Evolutionary conservation across 2,329 filamentous ascomycete species (phyloP).

Genomic region (Monosporascus sp.): DNA sequence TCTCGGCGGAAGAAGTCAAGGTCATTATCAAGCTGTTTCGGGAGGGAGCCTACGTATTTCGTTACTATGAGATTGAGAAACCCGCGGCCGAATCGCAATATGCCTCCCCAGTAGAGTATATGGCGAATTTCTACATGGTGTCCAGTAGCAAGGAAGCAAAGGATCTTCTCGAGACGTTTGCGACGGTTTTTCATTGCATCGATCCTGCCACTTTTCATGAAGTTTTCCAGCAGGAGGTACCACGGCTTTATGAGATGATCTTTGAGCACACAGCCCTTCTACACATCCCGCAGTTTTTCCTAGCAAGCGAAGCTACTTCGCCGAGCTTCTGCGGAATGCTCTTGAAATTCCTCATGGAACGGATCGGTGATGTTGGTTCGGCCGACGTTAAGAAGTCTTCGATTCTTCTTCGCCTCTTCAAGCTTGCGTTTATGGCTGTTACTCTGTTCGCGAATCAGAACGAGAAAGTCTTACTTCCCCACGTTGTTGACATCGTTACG

Average conservation of each 20-base stretch:
- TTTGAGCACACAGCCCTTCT: conserved; percentile 92
- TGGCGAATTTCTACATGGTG: conserved; percentile 92
- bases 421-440: conserved; percentile 98
- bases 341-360: conserved; percentile 93
- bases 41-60: conserved; percentile 91
- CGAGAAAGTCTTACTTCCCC: conserved; percentile 88
- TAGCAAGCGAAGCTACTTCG: conserved; percentile 97
- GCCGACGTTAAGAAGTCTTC: conserved; percentile 88
- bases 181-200: conserved; percentile 96
- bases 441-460: conserved; percentile 93
- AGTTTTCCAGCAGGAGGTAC: conserved; percentile 96
- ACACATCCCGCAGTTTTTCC: conserved; percentile 95
- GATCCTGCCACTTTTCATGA: conserved; percentile 98
- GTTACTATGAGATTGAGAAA: conserved; percentile 92
- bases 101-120: conserved; percentile 80
- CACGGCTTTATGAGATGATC: conserved; percentile 93
- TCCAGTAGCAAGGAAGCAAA: conserved; percentile 96
- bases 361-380: conserved; percentile 90
- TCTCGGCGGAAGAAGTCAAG: conserved; percentile 93
- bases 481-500: conserved; percentile 95
- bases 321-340: conserved; percentile 98
- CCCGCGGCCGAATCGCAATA: conserved; percentile 66
- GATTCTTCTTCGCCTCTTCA: conserved; percentile 89
- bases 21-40: conserved; percentile 97
- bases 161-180: conserved; percentile 93